Base-by-base conservation (phyloP, 2,329 filamentous ascomycete genomes). In the Hypoxylon sp. region DNA sequence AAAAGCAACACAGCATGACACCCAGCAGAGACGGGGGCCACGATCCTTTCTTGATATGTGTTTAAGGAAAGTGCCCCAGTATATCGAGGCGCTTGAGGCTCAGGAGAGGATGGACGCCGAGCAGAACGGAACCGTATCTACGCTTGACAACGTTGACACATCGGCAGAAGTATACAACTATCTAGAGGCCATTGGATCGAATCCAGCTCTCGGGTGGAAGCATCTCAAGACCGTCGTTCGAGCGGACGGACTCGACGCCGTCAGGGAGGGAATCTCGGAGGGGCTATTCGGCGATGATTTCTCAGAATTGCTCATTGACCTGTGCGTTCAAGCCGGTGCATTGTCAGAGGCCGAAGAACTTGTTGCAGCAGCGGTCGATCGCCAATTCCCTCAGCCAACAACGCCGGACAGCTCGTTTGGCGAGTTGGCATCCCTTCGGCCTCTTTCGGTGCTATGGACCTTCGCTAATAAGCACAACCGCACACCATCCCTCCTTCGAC, bases 41-140 rank as follows among this genome's bases (percentile, higher is more conserved):
- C 81, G 78, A 27, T 85, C 85, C 3, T 78, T 88, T 8, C 66
- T 87, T 17, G 81, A 82, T 20, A 84, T 85, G 81, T 85, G 84
- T 63, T 78, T 88, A 5, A 79, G 82, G 58, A 82, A 80, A 66
- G 77, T 88, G 13, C 85, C 85, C 1, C 77, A 79, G 14, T 86
- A 84, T 68, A 83, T 87, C 33, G 73, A 77, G 1, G 79, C 81
- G 33, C 81, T 86, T n/a, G 82, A 86, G 62, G 75, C 76, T 1
- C 80, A 80, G 77, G 81, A 84, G 57, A 74, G 75, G 31, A 70
- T 76, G 11, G 79, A 84, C 20, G 77, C 81, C 3, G 78, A 82
- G 56, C 72, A 79, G 44, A 77, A 78, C 11, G 82, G 81, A 2
- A 80, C 79, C 0, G 72, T 77, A 14, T 79, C 79, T 10, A 75